Evolutionary conservation across 2,329 filamentous ascomycete species (phyloP), one percentile per base, ranked within the genome.

Genomic region (Ilyonectria robusta): DNA sequence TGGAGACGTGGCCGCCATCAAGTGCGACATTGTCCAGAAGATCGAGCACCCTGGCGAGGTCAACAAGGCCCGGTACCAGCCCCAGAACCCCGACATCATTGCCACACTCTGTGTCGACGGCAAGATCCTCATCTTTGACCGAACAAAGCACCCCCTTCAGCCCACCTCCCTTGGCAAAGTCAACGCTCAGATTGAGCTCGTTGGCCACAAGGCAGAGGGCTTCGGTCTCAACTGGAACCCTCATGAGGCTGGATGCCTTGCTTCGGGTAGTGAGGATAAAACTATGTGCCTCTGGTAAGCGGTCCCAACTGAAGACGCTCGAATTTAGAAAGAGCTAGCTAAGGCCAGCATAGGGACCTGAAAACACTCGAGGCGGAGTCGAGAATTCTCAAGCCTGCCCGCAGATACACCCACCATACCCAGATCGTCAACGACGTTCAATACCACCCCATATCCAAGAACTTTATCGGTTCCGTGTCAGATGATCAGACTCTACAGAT

Each of bases 61-160:
- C 79, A 99, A 99, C 87, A 99, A 98, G 85, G 97, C 96, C 17
- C 92, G 96, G 73, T 98, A 98, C 79, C 95, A 98, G 82, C 96
- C 96, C 13, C 95, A 98, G 80, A 99, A 99, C 78, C 94, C 95
- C 6, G 94, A 99, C 77, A 91, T 99, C 65, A 97, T 99, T 75
- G 96, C 96, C 3, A 98, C 96, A 0, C 91, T 98, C 82, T 94
- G 94, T 71, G 90, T 94, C 8, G 93, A 98, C 79, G 93, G 94
- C 69, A 92, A 91, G 72, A 93, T 98, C 47, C 90, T 98, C 79
- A 91, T 99, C 73, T 99, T 97, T 83, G 96, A 99, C 83, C 92
- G 95, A 72, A 97, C 95, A 59, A 98, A 98, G 86, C 95, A 98
- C 80, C 92, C 92, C 55, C 89, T 92, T 62, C 85, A 91, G 69